These are phyloP conservation scores for Triticum aestivum DNA, from an alignment of 176 grass and related monocot species.

Conservation along the genomic window IWGSC_CS_RefSeq_v2.1 NC_057794.1:562741241-562741740, in stretches of 20 bases:
- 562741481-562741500: conserved; percentile 43
- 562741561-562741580: neutral
- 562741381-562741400: conserved; percentile 73
- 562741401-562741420: conserved; percentile 68
- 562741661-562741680: too few species aligned
- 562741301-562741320: neutral
- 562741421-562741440: conserved; percentile 63
- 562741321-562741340: neutral
- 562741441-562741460: conserved; percentile 29
- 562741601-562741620: conserved; percentile 3
- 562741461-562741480: conserved; percentile 38
- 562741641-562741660: too few species aligned
- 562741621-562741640: too few species aligned
- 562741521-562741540: conserved; percentile 9
- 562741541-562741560: neutral
- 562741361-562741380: conserved; percentile 66
- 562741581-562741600: conserved; percentile 10
- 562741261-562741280: conserved; percentile 53
- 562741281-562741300: conserved; percentile 1
- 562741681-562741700: too few species aligned
- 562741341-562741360: neutral
- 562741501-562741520: conserved; percentile 50
- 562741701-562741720: too few species aligned
- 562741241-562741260: conserved; percentile 41
- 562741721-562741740: too few species aligned